phyloP scores from a whole-genome alignment of 169 alveolate species.

The Theileria luwenshuni region DNA sequence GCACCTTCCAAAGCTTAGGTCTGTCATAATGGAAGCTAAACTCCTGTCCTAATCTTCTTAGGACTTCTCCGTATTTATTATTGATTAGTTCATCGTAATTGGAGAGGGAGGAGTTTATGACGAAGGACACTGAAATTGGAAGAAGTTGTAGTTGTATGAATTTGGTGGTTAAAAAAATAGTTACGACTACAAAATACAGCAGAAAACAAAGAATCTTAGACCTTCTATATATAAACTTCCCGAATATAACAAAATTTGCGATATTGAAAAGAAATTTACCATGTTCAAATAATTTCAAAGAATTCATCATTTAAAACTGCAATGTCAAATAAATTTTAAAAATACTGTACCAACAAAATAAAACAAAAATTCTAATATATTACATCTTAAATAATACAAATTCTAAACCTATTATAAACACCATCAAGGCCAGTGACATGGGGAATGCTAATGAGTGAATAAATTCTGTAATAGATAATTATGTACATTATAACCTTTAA shows the following conservation, averaged over 20 bases:
- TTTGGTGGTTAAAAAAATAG: neutral
- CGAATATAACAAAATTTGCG: conserved; percentile 10
- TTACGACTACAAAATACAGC: neutral
- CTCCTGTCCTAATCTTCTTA: conserved; percentile 16
- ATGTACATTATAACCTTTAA: no score
- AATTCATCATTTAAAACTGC: neutral
- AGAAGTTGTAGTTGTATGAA: conserved; percentile 17
- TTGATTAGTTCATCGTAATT: neutral
- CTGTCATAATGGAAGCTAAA: neutral
- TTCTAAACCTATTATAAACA: conserved; percentile 15
- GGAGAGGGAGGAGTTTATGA: conserved; percentile 1
- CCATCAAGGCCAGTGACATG: conserved; percentile 8
- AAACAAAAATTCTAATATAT: neutral
- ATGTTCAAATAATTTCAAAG: neutral
- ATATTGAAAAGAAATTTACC: conserved; percentile 4
- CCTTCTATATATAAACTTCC: conserved; percentile 5
- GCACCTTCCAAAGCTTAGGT: neutral
- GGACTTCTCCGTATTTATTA: neutral
- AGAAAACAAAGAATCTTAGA: neutral
- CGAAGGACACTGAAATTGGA: conserved; percentile 14
- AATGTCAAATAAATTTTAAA: neutral
- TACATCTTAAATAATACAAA: neutral
- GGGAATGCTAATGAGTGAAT: conserved; percentile 13
- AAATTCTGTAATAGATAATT: no score
- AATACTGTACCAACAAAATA: neutral